phyloP scores from a whole-genome alignment of 139 green algal species.

The Chlamydomonas sphaeroides region DNA sequence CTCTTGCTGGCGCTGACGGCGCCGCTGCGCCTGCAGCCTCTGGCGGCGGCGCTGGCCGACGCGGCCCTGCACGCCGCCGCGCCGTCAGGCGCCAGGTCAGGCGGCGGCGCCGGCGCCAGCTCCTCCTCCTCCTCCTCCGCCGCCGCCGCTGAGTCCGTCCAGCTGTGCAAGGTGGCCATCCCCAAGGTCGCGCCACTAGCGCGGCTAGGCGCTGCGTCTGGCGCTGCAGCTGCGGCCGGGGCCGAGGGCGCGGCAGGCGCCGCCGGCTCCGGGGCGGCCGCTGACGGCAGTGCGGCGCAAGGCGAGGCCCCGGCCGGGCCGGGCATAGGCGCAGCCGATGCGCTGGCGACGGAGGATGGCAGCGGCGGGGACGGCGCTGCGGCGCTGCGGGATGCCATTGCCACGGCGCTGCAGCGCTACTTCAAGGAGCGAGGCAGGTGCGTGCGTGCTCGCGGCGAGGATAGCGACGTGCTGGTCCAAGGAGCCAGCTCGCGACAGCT shows the following conservation, averaged over 20 bases:
- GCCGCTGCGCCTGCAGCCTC: not conserved
- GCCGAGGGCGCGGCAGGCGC: not conserved
- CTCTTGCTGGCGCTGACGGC: not conserved
- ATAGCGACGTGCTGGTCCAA: too few relatives aligned
- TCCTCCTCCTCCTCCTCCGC: too few relatives aligned
- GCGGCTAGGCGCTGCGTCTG: not conserved
- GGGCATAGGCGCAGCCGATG: too few relatives aligned
- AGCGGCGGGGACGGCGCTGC: too few relatives aligned
- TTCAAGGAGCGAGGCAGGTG: slow-evolving; percentile 4
- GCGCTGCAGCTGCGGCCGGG: not conserved
- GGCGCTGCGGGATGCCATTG: slow-evolving; percentile 1
- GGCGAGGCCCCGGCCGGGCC: too few relatives aligned
- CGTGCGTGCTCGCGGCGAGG: too few relatives aligned
- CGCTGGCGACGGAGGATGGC: too few relatives aligned
- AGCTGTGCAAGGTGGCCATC: slow-evolving; percentile 28
- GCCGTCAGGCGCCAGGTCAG: too few relatives aligned
- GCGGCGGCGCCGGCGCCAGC: too few relatives aligned
- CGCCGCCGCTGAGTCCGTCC: slow-evolving; percentile 5
- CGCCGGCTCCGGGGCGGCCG: not conserved
- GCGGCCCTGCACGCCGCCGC: not conserved
- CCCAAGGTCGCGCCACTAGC: not conserved
- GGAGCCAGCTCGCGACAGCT: too few relatives aligned
- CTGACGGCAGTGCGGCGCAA: not conserved
- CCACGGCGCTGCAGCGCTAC: slow-evolving; percentile 13
- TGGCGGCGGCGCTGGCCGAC: not conserved